Evolutionary conservation across 768 basidiomycete genomes (phyloP).

Genomic region (Rhizopogon sp.): DNA sequence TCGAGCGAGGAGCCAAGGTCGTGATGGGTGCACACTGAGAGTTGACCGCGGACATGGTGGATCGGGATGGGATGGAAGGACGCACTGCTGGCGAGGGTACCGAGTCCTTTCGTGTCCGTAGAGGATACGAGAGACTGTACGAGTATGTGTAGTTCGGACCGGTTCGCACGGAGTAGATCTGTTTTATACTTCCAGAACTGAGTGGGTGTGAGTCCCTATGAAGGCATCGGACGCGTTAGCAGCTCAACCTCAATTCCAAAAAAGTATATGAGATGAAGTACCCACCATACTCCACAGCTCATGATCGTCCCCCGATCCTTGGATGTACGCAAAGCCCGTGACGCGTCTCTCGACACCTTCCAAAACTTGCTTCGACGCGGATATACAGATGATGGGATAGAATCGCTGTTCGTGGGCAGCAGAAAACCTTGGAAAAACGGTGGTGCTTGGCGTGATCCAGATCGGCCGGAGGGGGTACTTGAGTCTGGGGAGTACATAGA

Average conservation of each 20-base stretch:
- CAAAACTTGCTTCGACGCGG: slow-evolving; percentile 70
- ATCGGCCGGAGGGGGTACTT: slow-evolving; percentile 71
- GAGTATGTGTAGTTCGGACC: slow-evolving; percentile 43
- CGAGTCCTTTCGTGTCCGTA: background rate
- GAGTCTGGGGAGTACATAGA: slow-evolving; percentile 61
- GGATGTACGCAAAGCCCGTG: slow-evolving; percentile 80
- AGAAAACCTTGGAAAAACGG: slow-evolving; percentile 38
- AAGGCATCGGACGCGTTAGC: background rate
- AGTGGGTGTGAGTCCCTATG: slow-evolving; percentile 68
- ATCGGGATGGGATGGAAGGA: slow-evolving; percentile 10
- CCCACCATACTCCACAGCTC: slow-evolving; percentile 81
- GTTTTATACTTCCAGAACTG: slow-evolving; percentile 63
- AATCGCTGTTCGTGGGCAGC: slow-evolving; percentile 27
- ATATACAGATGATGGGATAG: slow-evolving; percentile 77
- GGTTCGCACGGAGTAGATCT: slow-evolving; percentile 40
- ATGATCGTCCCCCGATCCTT: slow-evolving; percentile 94
- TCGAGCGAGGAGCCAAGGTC: slow-evolving; percentile 16
- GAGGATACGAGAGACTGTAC: slow-evolving; percentile 13
- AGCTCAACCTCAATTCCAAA: background rate
- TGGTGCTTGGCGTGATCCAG: slow-evolving; percentile 80
- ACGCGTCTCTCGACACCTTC: slow-evolving; percentile 57
- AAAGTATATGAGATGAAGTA: background rate
- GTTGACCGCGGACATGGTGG: slow-evolving; percentile 29
- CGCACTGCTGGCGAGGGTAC: background rate
- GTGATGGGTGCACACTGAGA: slow-evolving; percentile 34